Conservation (phyloP, 768 basidiomycete species). For the Boletus fagicola region DNA sequence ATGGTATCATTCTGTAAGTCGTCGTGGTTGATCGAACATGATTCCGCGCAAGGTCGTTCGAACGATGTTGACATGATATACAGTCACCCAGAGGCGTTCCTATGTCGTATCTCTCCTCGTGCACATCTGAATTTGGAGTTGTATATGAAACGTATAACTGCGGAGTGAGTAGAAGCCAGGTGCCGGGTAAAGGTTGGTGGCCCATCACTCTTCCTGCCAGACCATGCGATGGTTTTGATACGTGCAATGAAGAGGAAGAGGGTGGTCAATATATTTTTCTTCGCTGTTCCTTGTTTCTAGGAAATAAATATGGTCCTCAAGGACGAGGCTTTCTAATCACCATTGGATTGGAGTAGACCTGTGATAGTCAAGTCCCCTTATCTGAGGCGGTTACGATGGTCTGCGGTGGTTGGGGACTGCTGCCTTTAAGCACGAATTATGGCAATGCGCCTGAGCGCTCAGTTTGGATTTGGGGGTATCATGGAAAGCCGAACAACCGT, state of each 20-base stretch:
- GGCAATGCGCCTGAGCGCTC: too few relatives aligned
- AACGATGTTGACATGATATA: neutral
- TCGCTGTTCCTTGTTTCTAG: neutral
- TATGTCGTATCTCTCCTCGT: conserved; percentile 1
- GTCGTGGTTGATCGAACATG: neutral
- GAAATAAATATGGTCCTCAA: neutral
- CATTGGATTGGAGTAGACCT: neutral
- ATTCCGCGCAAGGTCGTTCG: neutral
- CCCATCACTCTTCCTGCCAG: neutral
- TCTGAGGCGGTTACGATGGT: neutral
- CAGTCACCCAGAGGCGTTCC: conserved; percentile 8
- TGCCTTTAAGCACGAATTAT: too few relatives aligned
- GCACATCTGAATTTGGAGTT: neutral
- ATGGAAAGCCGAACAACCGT: too few relatives aligned
- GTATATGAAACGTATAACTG: neutral
- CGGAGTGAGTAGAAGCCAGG: neutral
- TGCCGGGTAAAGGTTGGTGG: neutral
- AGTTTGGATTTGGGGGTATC: too few relatives aligned
- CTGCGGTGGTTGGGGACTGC: too few relatives aligned
- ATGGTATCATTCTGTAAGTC: neutral
- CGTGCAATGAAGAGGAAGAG: neutral
- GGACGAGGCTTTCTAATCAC: neutral
- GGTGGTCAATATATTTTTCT: neutral
- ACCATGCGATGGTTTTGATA: neutral
- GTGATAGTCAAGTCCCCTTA: neutral